Conservation (phyloP, 2,329 filamentous ascomycete species). For the Sclerotinia borealis region DNA sequence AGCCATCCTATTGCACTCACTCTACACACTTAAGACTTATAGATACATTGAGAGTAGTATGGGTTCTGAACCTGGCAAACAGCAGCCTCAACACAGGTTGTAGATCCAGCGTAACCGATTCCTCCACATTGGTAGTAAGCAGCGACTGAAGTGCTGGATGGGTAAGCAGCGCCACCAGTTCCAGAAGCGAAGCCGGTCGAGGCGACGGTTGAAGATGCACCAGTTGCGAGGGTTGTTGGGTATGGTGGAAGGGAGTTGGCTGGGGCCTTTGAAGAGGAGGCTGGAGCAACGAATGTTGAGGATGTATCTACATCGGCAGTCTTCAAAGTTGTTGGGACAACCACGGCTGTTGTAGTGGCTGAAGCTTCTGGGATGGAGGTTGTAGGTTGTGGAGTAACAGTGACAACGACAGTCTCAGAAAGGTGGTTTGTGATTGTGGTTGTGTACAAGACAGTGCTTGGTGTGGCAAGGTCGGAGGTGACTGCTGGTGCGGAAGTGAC, state of each 20-base stretch:
- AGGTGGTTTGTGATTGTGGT: not conserved
- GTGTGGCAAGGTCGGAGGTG: not conserved
- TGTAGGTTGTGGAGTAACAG: not conserved
- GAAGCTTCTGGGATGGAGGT: not conserved
- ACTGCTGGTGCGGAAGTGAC: not conserved
- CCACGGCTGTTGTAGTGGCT: not conserved
- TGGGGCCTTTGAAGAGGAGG: not conserved
- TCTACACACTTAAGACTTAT: not conserved
- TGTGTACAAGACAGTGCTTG: not conserved
- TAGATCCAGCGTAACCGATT: conserved; percentile 17
- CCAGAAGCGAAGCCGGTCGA: conserved; percentile 7
- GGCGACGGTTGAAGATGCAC: not conserved
- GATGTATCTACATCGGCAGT: not conserved
- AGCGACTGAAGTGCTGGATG: not conserved
- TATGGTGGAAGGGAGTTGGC: conserved; percentile 1
- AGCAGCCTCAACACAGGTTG: conserved; percentile 15
- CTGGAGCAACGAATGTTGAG: not conserved
- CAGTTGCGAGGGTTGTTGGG: conserved; percentile 5
- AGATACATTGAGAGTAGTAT: conserved; percentile 13
- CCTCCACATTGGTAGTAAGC: conserved; percentile 25
- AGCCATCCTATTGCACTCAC: too few species aligned
- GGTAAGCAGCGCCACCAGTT: conserved; percentile 2
- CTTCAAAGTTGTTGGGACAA: not conserved
- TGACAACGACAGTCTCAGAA: not conserved
- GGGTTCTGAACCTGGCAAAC: conserved; percentile 20